Percentiles rank a stretch among this genome's conserved stretches.
These are phyloP conservation scores for Ascochyta koolunga DNA, from an alignment of 2,329 filamentous ascomycete genomes.

Conservation along the genomic window DNA sequence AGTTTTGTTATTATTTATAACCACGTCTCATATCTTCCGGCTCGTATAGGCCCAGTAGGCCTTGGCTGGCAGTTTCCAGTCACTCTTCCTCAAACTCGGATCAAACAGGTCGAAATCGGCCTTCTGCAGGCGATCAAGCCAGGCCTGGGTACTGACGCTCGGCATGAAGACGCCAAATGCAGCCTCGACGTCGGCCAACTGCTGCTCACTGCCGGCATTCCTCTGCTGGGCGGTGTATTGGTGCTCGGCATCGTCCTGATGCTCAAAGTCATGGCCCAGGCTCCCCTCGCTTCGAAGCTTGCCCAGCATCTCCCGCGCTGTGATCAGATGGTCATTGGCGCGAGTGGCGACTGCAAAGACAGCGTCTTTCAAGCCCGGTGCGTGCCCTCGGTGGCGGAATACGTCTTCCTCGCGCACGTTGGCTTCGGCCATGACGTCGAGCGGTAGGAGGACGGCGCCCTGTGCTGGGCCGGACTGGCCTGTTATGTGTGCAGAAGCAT, in stretches of 20 bases:
- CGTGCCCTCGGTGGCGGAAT: slow-evolving; percentile 77
- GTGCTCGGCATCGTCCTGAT: slow-evolving; percentile 76
- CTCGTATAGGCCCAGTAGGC: slow-evolving; percentile 67
- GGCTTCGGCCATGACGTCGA: slow-evolving; percentile 86
- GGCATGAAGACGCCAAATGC: slow-evolving; percentile 84
- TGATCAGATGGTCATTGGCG: slow-evolving; percentile 95
- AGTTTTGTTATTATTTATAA: too few species aligned
- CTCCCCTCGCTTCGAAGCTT: slow-evolving; percentile 70
- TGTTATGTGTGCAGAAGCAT: slow-evolving; percentile 46
- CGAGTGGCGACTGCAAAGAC: slow-evolving; percentile 91
- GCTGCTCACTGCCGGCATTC: slow-evolving; percentile 43
- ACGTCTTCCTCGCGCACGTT: slow-evolving; percentile 89
- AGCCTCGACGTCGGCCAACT: slow-evolving; percentile 63
- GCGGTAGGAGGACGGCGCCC: slow-evolving; percentile 76
- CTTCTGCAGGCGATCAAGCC: slow-evolving; percentile 77
- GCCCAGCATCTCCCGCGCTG: slow-evolving; percentile 82
- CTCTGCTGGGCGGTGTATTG: slow-evolving; percentile 53
- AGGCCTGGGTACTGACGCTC: slow-evolving; percentile 76
- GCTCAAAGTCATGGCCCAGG: slow-evolving; percentile 87
- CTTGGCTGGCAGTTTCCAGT: slow-evolving; percentile 88
- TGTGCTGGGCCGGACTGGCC: slow-evolving; percentile 56
- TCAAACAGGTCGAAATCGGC: slow-evolving; percentile 83
- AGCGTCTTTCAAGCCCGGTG: slow-evolving; percentile 82
- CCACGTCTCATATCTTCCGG: slow-evolving; percentile 50
- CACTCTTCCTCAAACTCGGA: slow-evolving; percentile 65